Percentiles rank a stretch among this genome's conserved stretches.
Evolutionary conservation across 2,329 filamentous ascomycete genomes (phyloP).

Genomic region (Blumeria graminis): DNA sequence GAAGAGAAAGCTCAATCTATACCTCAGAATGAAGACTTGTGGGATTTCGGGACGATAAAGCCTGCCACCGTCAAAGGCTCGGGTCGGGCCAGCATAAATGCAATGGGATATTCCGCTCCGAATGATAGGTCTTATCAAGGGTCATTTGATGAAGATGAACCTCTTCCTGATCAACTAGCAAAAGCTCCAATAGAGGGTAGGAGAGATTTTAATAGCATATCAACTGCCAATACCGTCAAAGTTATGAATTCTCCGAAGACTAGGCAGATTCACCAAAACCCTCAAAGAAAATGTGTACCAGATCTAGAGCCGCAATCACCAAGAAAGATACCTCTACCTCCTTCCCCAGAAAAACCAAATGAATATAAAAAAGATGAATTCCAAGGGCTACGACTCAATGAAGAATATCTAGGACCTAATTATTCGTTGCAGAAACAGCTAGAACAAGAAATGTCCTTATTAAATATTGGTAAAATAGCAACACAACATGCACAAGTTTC

Average conservation of each 20-base stretch:
- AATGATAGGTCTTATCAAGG: conserved; percentile 43
- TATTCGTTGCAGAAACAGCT: conserved; percentile 35
- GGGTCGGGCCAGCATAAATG: conserved; percentile 34
- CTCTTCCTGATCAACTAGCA: conserved; percentile 25
- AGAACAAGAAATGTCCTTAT: conserved; percentile 33
- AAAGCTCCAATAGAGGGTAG: conserved; percentile 27
- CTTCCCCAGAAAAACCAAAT: conserved; percentile 32
- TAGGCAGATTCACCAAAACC: conserved; percentile 29
- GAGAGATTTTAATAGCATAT: conserved; percentile 15
- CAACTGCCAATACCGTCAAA: conserved; percentile 29
- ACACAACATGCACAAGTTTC: conserved; percentile 9
- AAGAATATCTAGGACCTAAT: conserved; percentile 35
- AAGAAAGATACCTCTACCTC: conserved; percentile 33
- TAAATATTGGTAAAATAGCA: conserved; percentile 22
- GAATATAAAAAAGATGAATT: conserved; percentile 13
- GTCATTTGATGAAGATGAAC: conserved; percentile 24
- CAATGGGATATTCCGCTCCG: conserved; percentile 59
- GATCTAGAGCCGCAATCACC: conserved; percentile 21
- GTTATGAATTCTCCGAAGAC: conserved; percentile 18
- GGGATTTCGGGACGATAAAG: conserved; percentile 93
- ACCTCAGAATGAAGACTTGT: conserved; percentile 57
- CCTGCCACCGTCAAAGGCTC: conserved; percentile 45
- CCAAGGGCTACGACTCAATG: conserved; percentile 21
- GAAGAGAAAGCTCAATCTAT: conserved; percentile 21
- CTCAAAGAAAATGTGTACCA: conserved; percentile 31